Conservation (phyloP, 177 flowering plant genomes). For the Vitis hybrid region DNA sequence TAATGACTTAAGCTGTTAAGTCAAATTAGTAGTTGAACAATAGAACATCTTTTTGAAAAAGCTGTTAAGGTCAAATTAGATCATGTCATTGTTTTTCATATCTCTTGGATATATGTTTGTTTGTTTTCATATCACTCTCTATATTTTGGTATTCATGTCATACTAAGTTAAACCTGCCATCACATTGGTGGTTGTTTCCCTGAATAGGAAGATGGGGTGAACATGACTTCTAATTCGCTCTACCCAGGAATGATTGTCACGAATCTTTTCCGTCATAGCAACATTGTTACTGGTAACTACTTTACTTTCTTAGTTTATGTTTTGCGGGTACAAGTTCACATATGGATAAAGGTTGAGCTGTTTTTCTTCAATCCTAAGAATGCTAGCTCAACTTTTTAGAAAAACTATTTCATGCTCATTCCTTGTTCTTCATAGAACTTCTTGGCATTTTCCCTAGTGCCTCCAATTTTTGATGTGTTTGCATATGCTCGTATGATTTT, state of each 20-base stretch:
- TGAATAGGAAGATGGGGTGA: slow-evolving; percentile 24
- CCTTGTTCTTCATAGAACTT: no score
- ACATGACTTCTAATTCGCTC: slow-evolving; percentile 31
- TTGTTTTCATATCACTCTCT: background rate
- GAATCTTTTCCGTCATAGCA: slow-evolving; percentile 13
- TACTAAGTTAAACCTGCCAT: no score
- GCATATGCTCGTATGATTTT: no score
- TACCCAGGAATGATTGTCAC: slow-evolving; percentile 28
- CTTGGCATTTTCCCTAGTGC: no score
- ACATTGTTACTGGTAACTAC: slow-evolving; percentile 7
- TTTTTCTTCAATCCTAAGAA: background rate
- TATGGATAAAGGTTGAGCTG: background rate
- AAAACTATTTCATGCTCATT: no score
- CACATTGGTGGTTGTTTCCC: background rate
- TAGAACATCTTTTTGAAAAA: no score
- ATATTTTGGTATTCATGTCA: background rate
- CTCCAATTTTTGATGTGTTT: no score
- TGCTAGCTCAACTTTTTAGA: background rate
- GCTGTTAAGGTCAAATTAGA: background rate
- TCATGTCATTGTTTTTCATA: no score
- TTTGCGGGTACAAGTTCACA: background rate
- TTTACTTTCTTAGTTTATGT: background rate
- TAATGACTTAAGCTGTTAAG: no score
- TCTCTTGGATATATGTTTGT: background rate
- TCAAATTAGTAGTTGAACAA: no score